These are phyloP conservation scores for Phytophthora cryptogea DNA, from an alignment of 352 stramenopile species.

Conservation along the genomic window DNA sequence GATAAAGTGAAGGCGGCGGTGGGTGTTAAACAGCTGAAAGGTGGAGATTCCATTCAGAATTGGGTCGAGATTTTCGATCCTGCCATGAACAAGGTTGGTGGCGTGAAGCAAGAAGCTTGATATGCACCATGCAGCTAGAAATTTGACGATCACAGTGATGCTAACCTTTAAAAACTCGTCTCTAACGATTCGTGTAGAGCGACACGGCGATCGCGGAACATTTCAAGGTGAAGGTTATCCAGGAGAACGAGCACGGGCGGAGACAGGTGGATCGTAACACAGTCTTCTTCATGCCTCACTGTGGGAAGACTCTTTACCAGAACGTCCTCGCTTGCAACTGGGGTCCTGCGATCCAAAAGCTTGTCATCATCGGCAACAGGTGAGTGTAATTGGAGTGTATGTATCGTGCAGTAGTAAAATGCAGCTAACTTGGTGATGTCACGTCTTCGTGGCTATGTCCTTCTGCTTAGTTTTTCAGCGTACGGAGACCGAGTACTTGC, in stretches of 20 bases:
- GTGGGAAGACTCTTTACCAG: conserved; percentile 84
- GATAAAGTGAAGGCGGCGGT: neutral
- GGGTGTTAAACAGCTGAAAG: neutral
- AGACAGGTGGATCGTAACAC: conserved; percentile 47
- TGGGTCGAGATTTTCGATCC: conserved; percentile 69
- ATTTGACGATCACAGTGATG: neutral
- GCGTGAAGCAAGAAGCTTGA: neutral
- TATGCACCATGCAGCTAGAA: neutral
- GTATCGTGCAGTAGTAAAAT: neutral
- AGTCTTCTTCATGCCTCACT: conserved; percentile 94
- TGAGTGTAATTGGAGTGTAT: neutral
- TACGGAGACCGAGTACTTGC: conserved; percentile 75
- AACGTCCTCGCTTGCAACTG: conserved; percentile 90
- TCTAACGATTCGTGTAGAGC: conserved; percentile 37
- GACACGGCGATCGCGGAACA: conserved; percentile 54
- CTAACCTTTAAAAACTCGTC: neutral
- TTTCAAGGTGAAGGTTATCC: conserved; percentile 52
- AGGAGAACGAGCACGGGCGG: conserved; percentile 65
- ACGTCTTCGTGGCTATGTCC: neutral
- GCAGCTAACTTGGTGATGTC: conserved; percentile 9
- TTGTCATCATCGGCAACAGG: conserved; percentile 91
- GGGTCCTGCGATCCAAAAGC: conserved; percentile 35
- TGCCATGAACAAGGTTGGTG: conserved; percentile 73
- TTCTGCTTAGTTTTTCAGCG: conserved; percentile 60
- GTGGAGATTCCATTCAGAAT: conserved; percentile 5